Percentiles rank a stretch among this genome's conserved stretches.
Evolutionary conservation across 177 flowering plant genomes (phyloP).

Genomic region (Vitis hybrid): DNA sequence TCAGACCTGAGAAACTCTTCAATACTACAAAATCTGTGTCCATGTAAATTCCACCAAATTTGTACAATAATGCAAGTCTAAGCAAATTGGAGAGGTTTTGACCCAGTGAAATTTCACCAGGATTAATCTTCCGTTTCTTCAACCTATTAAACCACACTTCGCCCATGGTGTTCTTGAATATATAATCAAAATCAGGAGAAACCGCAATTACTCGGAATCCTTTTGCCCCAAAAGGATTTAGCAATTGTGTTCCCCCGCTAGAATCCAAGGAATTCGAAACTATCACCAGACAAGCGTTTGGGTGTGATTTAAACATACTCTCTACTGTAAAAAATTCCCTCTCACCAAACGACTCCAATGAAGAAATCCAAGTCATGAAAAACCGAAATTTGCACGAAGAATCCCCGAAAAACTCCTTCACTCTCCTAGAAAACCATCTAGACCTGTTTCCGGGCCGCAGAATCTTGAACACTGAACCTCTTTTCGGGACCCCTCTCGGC

Average conservation of each 20-base stretch:
- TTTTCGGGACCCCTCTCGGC: conserved; percentile 11
- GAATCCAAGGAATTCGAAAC: conserved; percentile 61
- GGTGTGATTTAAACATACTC: conserved; percentile 58
- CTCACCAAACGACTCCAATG: conserved; percentile 41
- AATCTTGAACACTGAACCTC: conserved; percentile 6
- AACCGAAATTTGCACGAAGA: conserved; percentile 40
- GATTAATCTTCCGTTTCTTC: conserved; percentile 38
- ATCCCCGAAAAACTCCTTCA: conserved; percentile 34
- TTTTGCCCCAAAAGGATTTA: conserved; percentile 41
- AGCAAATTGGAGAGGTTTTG: conserved; percentile 70
- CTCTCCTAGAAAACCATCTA: conserved; percentile 28
- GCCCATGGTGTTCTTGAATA: conserved; percentile 51
- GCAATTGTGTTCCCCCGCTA: conserved; percentile 22
- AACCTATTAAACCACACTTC: conserved; percentile 41
- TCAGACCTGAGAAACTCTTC: conserved; percentile 39
- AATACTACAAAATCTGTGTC: conserved; percentile 64
- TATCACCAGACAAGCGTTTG: conserved; percentile 52
- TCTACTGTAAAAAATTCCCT: conserved; percentile 46
- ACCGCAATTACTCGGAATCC: conserved; percentile 45
- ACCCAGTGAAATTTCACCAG: conserved; percentile 57
- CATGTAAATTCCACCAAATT: conserved; percentile 59
- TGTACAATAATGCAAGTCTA: conserved; percentile 52
- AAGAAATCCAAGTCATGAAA: conserved; percentile 78
- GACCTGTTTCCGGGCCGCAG: conserved; percentile 6
- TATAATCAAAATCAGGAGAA: conserved; percentile 48